phyloP scores from a whole-genome alignment of 371 early-diverging fungal species.

The Apophysomyces ossiformis region DNA sequence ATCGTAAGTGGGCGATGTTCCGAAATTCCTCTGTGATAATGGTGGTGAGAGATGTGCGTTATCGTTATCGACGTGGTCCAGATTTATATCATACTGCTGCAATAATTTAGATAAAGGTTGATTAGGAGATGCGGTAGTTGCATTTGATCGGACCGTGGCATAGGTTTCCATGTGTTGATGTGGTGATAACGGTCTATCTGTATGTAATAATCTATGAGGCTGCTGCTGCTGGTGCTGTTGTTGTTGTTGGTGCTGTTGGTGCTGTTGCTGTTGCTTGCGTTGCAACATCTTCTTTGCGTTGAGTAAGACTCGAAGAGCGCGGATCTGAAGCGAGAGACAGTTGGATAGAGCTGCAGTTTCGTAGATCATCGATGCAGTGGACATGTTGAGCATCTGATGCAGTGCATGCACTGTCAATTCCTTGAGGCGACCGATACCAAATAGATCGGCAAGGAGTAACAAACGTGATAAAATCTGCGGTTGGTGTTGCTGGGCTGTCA shows the following conservation, averaged over 20 bases:
- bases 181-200: background rate
- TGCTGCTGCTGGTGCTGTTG: slow-evolving; percentile 16
- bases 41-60: background rate
- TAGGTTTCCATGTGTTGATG: background rate
- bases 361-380: slow-evolving; percentile 64
- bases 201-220: background rate
- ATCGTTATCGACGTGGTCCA: background rate
- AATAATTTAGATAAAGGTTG: slow-evolving; percentile 20
- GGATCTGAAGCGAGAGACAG: slow-evolving; percentile 54
- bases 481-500: slow-evolving; percentile 59
- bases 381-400: slow-evolving; percentile 61
- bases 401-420: slow-evolving; percentile 55
- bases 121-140: slow-evolving; percentile 2
- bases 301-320: slow-evolving; percentile 54
- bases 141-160: background rate
- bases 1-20: background rate
- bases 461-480: slow-evolving; percentile 61
- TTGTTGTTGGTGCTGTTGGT: slow-evolving; percentile 20
- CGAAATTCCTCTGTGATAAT: background rate
- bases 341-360: slow-evolving; percentile 57
- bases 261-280: slow-evolving; percentile 17
- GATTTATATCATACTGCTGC: slow-evolving; percentile 20
- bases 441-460: slow-evolving; percentile 58
- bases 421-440: slow-evolving; percentile 58
- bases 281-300: slow-evolving; percentile 51